These are phyloP conservation scores for Pythium brassicae DNA, from an alignment of 352 stramenopile genomes.

Conservation along the genomic window DNA sequence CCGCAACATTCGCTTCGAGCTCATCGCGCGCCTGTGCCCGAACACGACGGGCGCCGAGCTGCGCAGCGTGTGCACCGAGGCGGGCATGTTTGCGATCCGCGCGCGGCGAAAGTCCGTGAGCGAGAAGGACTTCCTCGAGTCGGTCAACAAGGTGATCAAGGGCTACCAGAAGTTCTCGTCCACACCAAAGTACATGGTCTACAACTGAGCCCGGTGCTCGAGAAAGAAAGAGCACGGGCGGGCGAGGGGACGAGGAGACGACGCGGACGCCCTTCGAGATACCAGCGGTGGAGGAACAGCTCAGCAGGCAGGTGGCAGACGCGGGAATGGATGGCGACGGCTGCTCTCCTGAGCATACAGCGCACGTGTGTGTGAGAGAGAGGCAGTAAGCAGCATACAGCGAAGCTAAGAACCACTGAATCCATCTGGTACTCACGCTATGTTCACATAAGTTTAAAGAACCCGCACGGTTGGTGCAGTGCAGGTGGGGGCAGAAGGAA, in stretches of 20 bases:
- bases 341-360: no score
- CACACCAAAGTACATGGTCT: slow-evolving; percentile 99
- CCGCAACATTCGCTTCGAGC: slow-evolving; percentile 98
- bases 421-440: slow-evolving; percentile 3
- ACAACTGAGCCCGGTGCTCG: slow-evolving; percentile 84
- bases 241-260: background rate
- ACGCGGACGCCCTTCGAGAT: background rate
- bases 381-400: no score
- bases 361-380: no score
- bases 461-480: no score
- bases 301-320: no score
- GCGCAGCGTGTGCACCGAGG: slow-evolving; percentile 97
- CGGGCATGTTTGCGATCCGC: slow-evolving; percentile 98
- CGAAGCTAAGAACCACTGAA: background rate
- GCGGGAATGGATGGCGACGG: no score
- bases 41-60: slow-evolving; percentile 99
- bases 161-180: slow-evolving; percentile 99
- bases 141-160: slow-evolving; percentile 99
- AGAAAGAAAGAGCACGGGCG: no score
- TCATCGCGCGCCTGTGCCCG: slow-evolving; percentile 96
- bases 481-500: no score
- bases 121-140: slow-evolving; percentile 99
- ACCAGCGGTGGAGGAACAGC: no score
- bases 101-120: slow-evolving; percentile 97
- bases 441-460: slow-evolving; percentile 17